Evolutionary conservation across 257 asterid genomes (phyloP).

Genomic region (Fraxinus anomala): DNA sequence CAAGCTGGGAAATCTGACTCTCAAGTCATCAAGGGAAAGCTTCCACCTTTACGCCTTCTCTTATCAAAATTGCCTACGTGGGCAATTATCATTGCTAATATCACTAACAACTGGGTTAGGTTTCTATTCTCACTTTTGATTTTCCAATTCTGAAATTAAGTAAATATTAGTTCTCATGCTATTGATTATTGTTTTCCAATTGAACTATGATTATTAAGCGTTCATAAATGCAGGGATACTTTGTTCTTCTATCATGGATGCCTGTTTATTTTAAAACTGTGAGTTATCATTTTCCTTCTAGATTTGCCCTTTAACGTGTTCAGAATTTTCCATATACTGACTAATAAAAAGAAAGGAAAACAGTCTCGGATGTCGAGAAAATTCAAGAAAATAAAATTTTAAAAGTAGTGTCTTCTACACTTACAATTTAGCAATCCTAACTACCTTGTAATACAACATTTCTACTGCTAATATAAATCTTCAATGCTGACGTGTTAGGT

Average conservation of each 20-base stretch:
- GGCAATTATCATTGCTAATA: constrained; percentile 89
- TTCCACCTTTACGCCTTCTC: constrained; percentile 65
- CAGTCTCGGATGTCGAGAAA: neutral
- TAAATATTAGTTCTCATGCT: neutral
- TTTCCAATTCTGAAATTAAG: neutral
- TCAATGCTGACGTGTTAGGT: constrained; percentile 44
- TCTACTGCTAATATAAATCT: neutral
- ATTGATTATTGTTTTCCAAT: constrained; percentile 2
- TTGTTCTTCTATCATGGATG: constrained; percentile 98
- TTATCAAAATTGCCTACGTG: constrained; percentile 81
- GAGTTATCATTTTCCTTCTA: constrained; percentile 36
- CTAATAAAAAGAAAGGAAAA: neutral
- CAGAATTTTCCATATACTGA: neutral
- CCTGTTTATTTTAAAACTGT: constrained; percentile 95
- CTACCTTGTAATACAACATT: neutral
- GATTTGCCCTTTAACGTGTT: neutral
- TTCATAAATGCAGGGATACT: constrained; percentile 79
- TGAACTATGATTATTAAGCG: neutral
- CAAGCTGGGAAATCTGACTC: constrained; percentile 82
- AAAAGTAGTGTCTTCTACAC: too few relatives aligned
- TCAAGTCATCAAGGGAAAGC: constrained; percentile 44
- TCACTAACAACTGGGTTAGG: constrained; percentile 84
- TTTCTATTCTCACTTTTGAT: constrained; percentile 12
- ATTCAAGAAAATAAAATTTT: neutral
- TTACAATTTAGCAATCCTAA: too few relatives aligned